phyloP scores from a whole-genome alignment of 805 yeast genomes.

The Yamadazyma philogaea region DNA sequence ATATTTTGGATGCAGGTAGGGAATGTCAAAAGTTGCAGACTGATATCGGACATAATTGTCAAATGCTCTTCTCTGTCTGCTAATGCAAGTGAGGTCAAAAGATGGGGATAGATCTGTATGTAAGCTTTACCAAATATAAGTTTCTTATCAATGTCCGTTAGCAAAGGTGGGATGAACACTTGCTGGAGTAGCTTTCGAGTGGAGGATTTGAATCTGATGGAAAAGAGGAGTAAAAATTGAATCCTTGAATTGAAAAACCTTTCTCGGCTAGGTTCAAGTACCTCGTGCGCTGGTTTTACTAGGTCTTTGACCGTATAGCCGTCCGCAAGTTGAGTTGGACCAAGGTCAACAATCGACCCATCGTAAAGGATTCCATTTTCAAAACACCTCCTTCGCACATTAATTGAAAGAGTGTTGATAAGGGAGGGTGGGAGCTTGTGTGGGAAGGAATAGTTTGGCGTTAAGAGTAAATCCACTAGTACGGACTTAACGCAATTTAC shows the following conservation, averaged over 20 bases:
- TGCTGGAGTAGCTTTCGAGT: constrained; percentile 47
- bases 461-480: constrained; percentile 45
- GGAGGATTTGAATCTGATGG: constrained; percentile 54
- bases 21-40: constrained; percentile 43
- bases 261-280: constrained; percentile 15
- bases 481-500: constrained; percentile 18
- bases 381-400: constrained; percentile 21
- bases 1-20: constrained; percentile 41
- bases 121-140: constrained; percentile 50
- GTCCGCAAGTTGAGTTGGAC: constrained; percentile 18
- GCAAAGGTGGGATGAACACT: constrained; percentile 52
- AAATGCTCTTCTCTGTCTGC: constrained; percentile 51
- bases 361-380: constrained; percentile 32
- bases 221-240: constrained; percentile 57
- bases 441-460: constrained; percentile 30
- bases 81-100: constrained; percentile 46
- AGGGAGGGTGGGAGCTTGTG: constrained; percentile 26
- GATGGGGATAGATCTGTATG: constrained; percentile 51
- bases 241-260: constrained; percentile 43
- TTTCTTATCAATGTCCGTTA: constrained; percentile 50
- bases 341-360: constrained; percentile 25
- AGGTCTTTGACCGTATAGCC: constrained; percentile 14
- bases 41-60: constrained; percentile 28
- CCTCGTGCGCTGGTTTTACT: constrained; percentile 13
- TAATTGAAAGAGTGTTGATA: constrained; percentile 18